Percentiles rank a stretch among this genome's conserved stretches.
These are phyloP conservation scores for Geotrichum fermentans DNA, from an alignment of 1,139 yeast genomes.

Conservation along the genomic window DNA sequence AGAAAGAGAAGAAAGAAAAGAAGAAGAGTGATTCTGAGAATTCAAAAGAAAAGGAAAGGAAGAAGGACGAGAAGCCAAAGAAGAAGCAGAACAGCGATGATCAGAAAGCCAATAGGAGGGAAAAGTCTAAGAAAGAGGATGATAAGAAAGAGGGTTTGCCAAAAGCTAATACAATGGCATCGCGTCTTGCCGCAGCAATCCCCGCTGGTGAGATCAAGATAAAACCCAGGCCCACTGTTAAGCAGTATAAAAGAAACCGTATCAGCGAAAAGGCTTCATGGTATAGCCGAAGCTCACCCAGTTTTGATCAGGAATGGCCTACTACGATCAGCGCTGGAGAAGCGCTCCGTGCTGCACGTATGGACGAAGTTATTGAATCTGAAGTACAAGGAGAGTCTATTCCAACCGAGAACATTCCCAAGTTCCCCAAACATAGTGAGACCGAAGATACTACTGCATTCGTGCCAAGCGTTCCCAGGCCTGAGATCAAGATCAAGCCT, in stretches of 20 bases:
- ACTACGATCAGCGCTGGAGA: neutral
- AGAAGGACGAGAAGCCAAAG: slow-evolving; percentile 11
- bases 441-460: neutral
- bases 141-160: neutral
- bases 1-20: slow-evolving; percentile 9
- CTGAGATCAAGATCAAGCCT: neutral
- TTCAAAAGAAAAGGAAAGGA: slow-evolving; percentile 5
- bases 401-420: neutral
- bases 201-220: neutral
- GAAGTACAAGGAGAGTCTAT: neutral
- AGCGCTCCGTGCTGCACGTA: neutral
- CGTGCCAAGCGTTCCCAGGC: neutral
- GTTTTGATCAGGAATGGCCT: neutral
- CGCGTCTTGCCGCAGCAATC: neutral
- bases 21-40: neutral
- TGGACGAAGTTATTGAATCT: neutral
- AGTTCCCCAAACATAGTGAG: neutral
- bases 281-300: neutral
- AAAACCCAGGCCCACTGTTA: neutral
- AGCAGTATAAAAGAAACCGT: neutral
- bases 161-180: neutral
- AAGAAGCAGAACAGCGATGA: slow-evolving; percentile 11
- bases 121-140: slow-evolving; percentile 7
- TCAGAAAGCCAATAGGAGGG: neutral
- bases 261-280: neutral